Base-by-base conservation (phyloP, 2,329 filamentous ascomycete species). In the Gliomastix tumulicola region DNA sequence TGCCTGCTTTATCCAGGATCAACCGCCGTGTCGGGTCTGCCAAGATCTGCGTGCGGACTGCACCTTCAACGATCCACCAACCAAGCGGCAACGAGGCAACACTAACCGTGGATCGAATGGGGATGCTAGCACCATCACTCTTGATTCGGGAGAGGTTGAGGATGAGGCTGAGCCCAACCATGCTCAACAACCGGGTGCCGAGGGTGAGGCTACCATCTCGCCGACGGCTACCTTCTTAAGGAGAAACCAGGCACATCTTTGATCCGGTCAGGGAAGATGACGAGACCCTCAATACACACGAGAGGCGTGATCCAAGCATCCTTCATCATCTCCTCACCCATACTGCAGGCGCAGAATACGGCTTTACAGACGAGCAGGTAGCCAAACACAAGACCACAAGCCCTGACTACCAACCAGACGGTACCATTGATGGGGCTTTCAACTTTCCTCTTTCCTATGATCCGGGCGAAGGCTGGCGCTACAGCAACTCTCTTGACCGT, bases 391-490 rank as follows among this genome's bases (percentile, higher is more conserved):
- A 49, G 6, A 45, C 51, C 6, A 60, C 58, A 30, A 55, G 57
- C 18, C 52, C 49, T 1, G 46, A 46, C n/a, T 28, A 28, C 10
- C 52, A 46, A 9, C 50, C 55, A 30, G 44, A 54, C 20, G 59
- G 52, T 41, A 58, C 45, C 21, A 49, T 55, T 22, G 57, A 59
- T 3, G 60, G 60, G 6, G 16, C 13, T 44, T 68, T 59, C 48
- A 49, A 46, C 32, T 60, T 62, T 38, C 71, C 68, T 1, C 46
- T 70, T 22, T 54, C 56, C 36, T 68, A 68, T 39, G 43, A 53
- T 4, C 66, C 71, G 0, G 72, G 70, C 1, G 54, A 61, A 4
- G 59, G 61, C 7, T 76, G 70, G 70, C 53, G 51, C 21, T 76
- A 76, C 40, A 68, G 71, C 5, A 48, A 57, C 4, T 51, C 54